These are phyloP conservation scores for Linnemannia zychae DNA, from an alignment of 192 early-diverging fungal species.

Conservation along the genomic window DNA sequence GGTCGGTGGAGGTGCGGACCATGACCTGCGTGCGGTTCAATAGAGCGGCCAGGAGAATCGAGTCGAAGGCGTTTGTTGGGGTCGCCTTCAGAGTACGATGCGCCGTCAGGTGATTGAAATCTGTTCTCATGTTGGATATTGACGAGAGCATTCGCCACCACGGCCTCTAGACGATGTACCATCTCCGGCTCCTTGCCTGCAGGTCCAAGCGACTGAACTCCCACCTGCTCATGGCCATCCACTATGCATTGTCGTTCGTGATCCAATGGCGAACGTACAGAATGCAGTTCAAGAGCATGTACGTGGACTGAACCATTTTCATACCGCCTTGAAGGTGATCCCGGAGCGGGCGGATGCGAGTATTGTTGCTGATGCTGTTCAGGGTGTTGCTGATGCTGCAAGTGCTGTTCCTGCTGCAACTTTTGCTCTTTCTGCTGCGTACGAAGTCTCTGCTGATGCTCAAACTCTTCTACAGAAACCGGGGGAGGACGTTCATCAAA, in stretches of 20 bases:
- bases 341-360: background rate
- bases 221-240: background rate
- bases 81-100: background rate
- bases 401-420: slow-evolving; percentile 12
- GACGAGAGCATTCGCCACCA: slow-evolving; percentile 35
- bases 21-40: slow-evolving; percentile 1
- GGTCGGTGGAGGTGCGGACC: slow-evolving; percentile 20
- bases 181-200: slow-evolving; percentile 21
- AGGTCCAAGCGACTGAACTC: background rate
- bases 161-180: slow-evolving; percentile 30
- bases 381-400: slow-evolving; percentile 2
- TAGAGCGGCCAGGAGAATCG: slow-evolving; percentile 10
- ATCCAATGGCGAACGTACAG: background rate
- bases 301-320: background rate
- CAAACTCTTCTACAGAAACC: slow-evolving; percentile 19
- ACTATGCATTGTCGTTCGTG: background rate
- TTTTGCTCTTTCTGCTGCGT: slow-evolving; percentile 16
- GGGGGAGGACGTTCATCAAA: slow-evolving; percentile 3
- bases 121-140: slow-evolving; percentile 41
- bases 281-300: background rate
- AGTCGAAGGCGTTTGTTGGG: slow-evolving; percentile 9
- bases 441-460: slow-evolving; percentile 18
- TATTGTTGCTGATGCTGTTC: slow-evolving; percentile 2
- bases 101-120: slow-evolving; percentile 30
- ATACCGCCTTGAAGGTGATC: background rate